A percentile compares a stretch with the other conserved stretches of the same genome.
phyloP scores from a whole-genome alignment of 1,284 basidiomycete genomes.

The Tilletia caries region DNA sequence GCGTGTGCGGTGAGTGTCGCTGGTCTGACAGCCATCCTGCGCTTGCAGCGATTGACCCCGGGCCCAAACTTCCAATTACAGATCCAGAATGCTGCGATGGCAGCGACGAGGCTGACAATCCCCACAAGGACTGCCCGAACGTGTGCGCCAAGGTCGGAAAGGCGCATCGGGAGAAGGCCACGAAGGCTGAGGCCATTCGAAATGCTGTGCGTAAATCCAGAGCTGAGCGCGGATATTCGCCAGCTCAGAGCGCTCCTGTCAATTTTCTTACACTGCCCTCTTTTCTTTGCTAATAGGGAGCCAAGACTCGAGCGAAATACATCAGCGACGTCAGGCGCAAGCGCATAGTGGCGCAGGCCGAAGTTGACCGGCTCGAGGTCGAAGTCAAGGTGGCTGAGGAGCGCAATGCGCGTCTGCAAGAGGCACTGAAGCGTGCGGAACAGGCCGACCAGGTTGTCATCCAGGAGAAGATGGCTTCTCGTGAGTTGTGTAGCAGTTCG shows the following conservation, averaged over 20 bases:
- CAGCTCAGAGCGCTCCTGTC: too few relatives aligned
- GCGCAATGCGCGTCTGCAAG: conserved; percentile 28
- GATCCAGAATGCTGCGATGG: conserved; percentile 95
- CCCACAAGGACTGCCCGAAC: conserved; percentile 66
- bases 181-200: conserved; percentile 71
- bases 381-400: conserved; percentile 65
- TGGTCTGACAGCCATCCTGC: too few relatives aligned
- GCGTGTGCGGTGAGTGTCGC: conserved; percentile 73
- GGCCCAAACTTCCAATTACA: conserved; percentile 48
- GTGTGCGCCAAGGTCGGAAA: conserved; percentile 73
- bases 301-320: conserved; percentile 84
- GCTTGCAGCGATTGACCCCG: too few relatives aligned
- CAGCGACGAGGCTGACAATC: conserved; percentile 70
- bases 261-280: not conserved
- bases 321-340: conserved; percentile 69
- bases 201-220: conserved; percentile 60
- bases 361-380: conserved; percentile 56
- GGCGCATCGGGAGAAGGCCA: conserved; percentile 65
- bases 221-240: not conserved
- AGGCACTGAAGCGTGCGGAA: conserved; percentile 32
- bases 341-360: conserved; percentile 56
- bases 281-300: conserved; percentile 57
- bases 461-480: conserved; percentile 70
- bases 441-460: conserved; percentile 39
- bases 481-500: conserved; percentile 59